Evolutionary conservation across 2,329 filamentous ascomycete genomes (phyloP), one percentile per base, ranked within the genome.

Genomic region (Sarocladium kiliense): DNA sequence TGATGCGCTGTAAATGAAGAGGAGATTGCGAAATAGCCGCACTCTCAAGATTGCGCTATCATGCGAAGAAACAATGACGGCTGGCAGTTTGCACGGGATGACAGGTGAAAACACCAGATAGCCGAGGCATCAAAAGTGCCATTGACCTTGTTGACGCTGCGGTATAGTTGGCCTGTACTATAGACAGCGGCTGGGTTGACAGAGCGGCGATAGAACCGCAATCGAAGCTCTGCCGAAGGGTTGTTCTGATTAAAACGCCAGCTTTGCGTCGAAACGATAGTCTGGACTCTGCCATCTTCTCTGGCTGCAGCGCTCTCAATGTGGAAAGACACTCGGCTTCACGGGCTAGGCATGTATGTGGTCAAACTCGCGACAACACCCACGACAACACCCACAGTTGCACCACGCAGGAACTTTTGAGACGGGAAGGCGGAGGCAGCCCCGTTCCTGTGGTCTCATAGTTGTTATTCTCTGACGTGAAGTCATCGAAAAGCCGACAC

Each of bases 371-470:
- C 44, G 44, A 47, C 44, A 47, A n/a, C 44, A n/a, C 41, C 36
- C 18, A 19, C 36, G 36, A n/a, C 12, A 39, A 9, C 44, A 30
- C 44, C 44, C 25, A 26, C 44, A 11, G 23, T 30, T 21, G 44
- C 44, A 47, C 23, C n/a, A 30, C 25, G 18, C 10, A 47, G 47
- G 47, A 51, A 51, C 47, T 51, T 51, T 51, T 51, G 47, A 36
- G 21, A 14, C 47, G 47, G 30, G 21, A 32, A 36, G 27, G 30
- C 47, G 47, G 27, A 51, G 47, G 18, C 3, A 10, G 47, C 26
- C 30, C 26, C 30, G 30, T 21, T 18, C 14, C 25, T 32, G 44
- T 14, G 14, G 6, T 23, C 27, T 34, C 27, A 34, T 45, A 21
- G 10, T 11, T 14, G 4, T 18, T 23, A 16, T n/a, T 47, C 25